Evolutionary conservation across 2,329 filamentous ascomycete genomes (phyloP), one percentile per base, ranked within the genome.

Genomic region (Alternaria metachromatica): DNA sequence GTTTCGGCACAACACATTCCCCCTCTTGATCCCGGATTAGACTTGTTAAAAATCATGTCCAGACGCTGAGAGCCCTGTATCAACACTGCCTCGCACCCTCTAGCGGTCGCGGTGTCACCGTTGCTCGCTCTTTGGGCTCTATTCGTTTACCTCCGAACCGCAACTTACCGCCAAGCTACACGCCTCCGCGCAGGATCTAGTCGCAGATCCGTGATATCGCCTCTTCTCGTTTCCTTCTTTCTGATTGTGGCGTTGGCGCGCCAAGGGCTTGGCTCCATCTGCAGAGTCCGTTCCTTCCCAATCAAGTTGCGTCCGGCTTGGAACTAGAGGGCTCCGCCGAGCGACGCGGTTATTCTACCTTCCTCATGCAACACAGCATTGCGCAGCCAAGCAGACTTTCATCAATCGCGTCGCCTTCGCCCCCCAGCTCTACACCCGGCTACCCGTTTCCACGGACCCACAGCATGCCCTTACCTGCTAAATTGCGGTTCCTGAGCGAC

Each of bases 201-300:
- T 64, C 50, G 64, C 54, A 48, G 33, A 33, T 45, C 7, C 21
- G 23, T 18, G 44, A 26, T 60, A 45, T 61, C 23, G 46, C 48
- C 18, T 23, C 37, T 45, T 50, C 26, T 23, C 54, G 45, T 45
- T 62, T 54, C 50, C 46, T 55, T 45, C 37, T 28, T 57, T 44
- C 53, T 59, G 56, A 67, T 63, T 69, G 62, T 71, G 68, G 68
- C 66, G 68, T 33, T 48, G n/a, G 11, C 10, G 7, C 48, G 68
- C 68, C 64, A 69, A 68, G 26, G 30, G 46, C 49, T 57, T 58
- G 59, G 62, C 23, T 23, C 25, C 63, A 68, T 71, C 67, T 72
- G 72, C 48, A 20, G 23, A 61, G 61, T 67, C 48, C 13, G 37
- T 69, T 68, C 71, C 65, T 69, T 71, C 70, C 72, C 71, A 76